Percentiles rank a stretch among this genome's conserved stretches.
Evolutionary conservation across 2,329 filamentous ascomycete species (phyloP).

Genomic region (Aspergillus puulaauensis): DNA sequence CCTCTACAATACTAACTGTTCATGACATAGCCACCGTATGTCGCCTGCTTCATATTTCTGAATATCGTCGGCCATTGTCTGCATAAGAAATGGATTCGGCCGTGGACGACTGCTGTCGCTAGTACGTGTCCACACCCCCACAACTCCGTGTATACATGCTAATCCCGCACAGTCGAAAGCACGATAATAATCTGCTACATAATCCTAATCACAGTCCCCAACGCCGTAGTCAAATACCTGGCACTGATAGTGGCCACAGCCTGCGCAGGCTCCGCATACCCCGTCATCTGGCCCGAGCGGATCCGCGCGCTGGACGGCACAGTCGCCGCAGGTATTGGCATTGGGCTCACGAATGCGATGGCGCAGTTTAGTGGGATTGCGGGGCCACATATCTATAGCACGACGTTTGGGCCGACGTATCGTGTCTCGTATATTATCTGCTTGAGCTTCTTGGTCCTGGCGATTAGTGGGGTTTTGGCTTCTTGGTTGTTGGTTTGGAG

Average conservation of each 20-base stretch:
- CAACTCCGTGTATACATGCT: too few relatives aligned
- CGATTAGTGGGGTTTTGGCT: constrained; percentile 27
- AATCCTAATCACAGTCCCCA: constrained; percentile 36
- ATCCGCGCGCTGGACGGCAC: constrained; percentile 44
- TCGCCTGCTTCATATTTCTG: constrained; percentile 40
- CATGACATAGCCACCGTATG: constrained; percentile 34
- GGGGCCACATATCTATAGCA: constrained; percentile 43
- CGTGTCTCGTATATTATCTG: constrained; percentile 39
- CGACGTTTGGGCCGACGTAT: constrained; percentile 42
- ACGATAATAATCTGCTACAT: constrained; percentile 43
- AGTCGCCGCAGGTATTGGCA: constrained; percentile 41
- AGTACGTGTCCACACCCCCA: constrained; percentile 23
- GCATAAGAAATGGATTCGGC: constrained; percentile 36
- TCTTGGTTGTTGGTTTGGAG: constrained; percentile 26
- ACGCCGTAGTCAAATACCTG: constrained; percentile 37
- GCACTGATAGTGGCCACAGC: constrained; percentile 35
- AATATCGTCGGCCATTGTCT: constrained; percentile 36
- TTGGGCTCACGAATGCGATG: constrained; percentile 45
- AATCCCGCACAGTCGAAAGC: constrained; percentile 28
- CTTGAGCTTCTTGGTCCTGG: constrained; percentile 29
- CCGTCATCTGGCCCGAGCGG: constrained; percentile 47
- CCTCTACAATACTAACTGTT: background rate
- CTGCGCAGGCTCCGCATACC: constrained; percentile 44
- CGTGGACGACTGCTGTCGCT: constrained; percentile 40
- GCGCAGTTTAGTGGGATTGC: constrained; percentile 45